These are phyloP conservation scores for Phytophthora brassicae DNA, from an alignment of 352 stramenopile species.

Conservation along the genomic window DNA sequence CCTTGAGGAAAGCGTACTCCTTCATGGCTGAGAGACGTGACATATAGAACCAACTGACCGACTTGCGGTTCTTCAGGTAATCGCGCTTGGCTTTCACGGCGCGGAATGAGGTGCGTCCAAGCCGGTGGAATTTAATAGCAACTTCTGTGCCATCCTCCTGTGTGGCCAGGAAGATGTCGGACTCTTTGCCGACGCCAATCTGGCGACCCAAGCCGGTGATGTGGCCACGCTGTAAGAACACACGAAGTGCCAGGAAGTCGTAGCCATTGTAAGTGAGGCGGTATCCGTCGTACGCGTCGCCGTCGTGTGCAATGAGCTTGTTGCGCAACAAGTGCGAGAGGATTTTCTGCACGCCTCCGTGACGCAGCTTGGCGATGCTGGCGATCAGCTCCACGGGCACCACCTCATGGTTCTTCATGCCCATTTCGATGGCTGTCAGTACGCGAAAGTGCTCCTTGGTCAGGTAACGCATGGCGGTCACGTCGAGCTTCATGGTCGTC, in stretches of 20 bases:
- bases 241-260: conserved; percentile 97
- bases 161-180: conserved; percentile 97
- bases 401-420: conserved; percentile 98
- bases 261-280: conserved; percentile 99
- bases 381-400: conserved; percentile 97
- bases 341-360: conserved; percentile 98
- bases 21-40: conserved; percentile 98
- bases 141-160: conserved; percentile 95
- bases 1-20: conserved; percentile 99
- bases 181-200: conserved; percentile 99
- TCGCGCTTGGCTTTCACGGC: conserved; percentile 98
- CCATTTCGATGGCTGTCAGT: conserved; percentile 98
- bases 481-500: conserved; percentile 90
- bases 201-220: conserved; percentile 90
- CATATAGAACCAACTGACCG: conserved; percentile 99
- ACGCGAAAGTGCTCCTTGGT: conserved; percentile 97
- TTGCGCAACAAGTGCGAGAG: conserved; percentile 96
- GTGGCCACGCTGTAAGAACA: conserved; percentile 93
- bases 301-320: conserved; percentile 98
- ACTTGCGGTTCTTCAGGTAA: conserved; percentile 96
- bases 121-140: conserved; percentile 99
- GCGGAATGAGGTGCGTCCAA: conserved; percentile 98
- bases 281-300: conserved; percentile 96
- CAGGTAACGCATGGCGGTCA: conserved; percentile 93
- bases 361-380: conserved; percentile 96